Evolutionary conservation across 257 asterid genomes (phyloP).

Genomic region (Solanum clarkiae): DNA sequence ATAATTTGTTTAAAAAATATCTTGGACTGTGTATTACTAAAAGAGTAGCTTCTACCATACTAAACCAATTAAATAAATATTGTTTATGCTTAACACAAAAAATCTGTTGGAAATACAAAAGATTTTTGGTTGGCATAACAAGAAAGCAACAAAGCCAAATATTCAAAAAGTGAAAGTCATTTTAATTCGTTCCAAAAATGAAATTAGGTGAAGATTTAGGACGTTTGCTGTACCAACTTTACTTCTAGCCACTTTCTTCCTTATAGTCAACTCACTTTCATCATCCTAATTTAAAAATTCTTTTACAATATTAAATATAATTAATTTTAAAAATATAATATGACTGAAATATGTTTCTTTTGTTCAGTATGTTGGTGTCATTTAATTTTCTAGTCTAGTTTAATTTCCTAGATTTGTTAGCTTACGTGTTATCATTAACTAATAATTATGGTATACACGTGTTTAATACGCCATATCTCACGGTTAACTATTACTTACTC

Average conservation of each 20-base stretch:
- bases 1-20: too few relatives aligned
- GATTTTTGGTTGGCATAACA: not conserved
- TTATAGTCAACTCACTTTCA: not conserved
- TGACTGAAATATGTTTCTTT: not conserved
- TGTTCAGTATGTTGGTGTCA: not conserved
- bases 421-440: not conserved
- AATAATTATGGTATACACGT: not conserved
- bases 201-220: slow-evolving; percentile 34
- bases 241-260: slow-evolving; percentile 23
- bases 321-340: not conserved
- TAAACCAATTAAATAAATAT: not conserved
- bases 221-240: slow-evolving; percentile 64
- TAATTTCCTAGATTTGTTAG: not conserved
- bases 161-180: not conserved
- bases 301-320: not conserved
- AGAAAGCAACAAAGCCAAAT: not conserved
- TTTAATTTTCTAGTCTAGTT: not conserved
- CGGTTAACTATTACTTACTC: not conserved
- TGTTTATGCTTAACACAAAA: not conserved
- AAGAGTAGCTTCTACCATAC: not conserved
- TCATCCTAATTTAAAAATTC: not conserved
- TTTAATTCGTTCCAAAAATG: not conserved
- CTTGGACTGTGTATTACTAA: not conserved
- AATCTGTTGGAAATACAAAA: not conserved
- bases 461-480: not conserved